A percentile compares a stretch with the other conserved stretches of the same genome.
Conservation (phyloP, 805 yeast genomes). For the Jamesozyma piceae region DNA sequence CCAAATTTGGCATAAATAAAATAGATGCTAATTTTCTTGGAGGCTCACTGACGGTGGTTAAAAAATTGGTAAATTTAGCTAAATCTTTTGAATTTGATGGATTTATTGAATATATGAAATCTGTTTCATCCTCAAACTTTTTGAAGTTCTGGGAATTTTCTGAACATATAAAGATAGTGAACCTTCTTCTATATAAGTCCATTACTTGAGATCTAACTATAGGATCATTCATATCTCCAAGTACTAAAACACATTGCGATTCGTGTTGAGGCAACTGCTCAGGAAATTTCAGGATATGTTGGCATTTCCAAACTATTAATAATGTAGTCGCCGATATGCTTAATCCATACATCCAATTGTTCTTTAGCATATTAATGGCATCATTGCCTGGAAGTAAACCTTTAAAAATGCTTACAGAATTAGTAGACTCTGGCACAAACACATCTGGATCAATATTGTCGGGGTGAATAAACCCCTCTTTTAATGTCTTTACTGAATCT, state of each 20-base stretch:
- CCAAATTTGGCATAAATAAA: slow-evolving; percentile 27
- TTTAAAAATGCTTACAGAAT: background rate
- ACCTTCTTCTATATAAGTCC: slow-evolving; percentile 29
- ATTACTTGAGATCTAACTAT: slow-evolving; percentile 29
- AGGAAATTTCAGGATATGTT: slow-evolving; percentile 9
- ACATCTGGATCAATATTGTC: background rate
- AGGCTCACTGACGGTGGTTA: slow-evolving; percentile 5
- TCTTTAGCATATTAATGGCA: background rate
- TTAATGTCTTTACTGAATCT: slow-evolving; percentile 4
- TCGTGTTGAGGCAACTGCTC: slow-evolving; percentile 13
- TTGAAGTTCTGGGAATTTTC: slow-evolving; percentile 15
- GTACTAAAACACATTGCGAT: slow-evolving; percentile 17
- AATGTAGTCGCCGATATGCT: slow-evolving; percentile 13
- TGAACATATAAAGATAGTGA: slow-evolving; percentile 27
- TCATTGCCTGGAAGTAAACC: background rate
- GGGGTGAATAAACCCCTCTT: background rate
- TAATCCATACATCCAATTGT: slow-evolving; percentile 11
- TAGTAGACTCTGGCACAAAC: background rate
- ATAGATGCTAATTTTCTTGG: slow-evolving; percentile 17
- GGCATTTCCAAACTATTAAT: slow-evolving; percentile 10
- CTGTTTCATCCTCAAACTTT: slow-evolving; percentile 25
- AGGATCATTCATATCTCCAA: slow-evolving; percentile 31
- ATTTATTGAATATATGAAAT: slow-evolving; percentile 18
- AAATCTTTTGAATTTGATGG: slow-evolving; percentile 19
- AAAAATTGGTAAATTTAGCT: slow-evolving; percentile 12